A percentile compares a stretch with the other conserved stretches of the same genome.
Conservation (phyloP, 2,329 filamentous ascomycete species). For the Trichothecium roseum region DNA sequence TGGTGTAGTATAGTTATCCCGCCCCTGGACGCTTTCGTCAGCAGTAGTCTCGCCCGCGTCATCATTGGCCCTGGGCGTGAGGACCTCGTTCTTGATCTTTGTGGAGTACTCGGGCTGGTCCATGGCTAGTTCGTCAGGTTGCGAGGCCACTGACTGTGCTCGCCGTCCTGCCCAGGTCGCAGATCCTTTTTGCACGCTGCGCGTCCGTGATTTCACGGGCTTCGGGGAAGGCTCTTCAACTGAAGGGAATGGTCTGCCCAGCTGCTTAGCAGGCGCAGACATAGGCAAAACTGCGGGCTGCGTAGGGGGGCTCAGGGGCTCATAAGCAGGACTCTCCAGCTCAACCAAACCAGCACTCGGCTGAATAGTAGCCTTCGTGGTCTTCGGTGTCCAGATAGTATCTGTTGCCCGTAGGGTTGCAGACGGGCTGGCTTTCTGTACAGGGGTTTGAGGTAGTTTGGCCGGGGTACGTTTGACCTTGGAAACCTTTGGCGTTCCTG, state of each 20-base stretch:
- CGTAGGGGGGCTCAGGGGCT: constrained; percentile 47
- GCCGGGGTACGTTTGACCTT: constrained; percentile 20
- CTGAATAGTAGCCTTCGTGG: constrained; percentile 47
- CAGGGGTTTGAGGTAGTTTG: constrained; percentile 23
- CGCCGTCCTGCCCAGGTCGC: constrained; percentile 1
- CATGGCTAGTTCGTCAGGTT: constrained; percentile 35
- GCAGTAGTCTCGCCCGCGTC: constrained; percentile 46
- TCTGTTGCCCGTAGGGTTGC: constrained; percentile 27
- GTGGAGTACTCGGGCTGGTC: constrained; percentile 28
- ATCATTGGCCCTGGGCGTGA: constrained; percentile 42
- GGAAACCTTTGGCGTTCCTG: constrained; percentile 16
- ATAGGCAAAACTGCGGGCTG: constrained; percentile 25
- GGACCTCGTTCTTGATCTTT: constrained; percentile 50
- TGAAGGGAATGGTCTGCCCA: constrained; percentile 14
- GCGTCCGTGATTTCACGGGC: not conserved
- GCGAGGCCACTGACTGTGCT: constrained; percentile 31
- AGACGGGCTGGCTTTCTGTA: constrained; percentile 15
- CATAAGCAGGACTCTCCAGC: constrained; percentile 41
- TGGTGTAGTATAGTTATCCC: constrained; percentile 25
- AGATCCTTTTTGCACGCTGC: constrained; percentile 1
- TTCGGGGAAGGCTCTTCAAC: too few species aligned
- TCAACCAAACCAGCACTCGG: constrained; percentile 18
- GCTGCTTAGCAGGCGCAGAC: constrained; percentile 20
- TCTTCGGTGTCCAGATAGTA: constrained; percentile 48
- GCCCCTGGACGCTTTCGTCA: constrained; percentile 38